Evolutionary conservation across 2,329 filamentous ascomycete genomes (phyloP).

Genomic region (Fusarium hostae): DNA sequence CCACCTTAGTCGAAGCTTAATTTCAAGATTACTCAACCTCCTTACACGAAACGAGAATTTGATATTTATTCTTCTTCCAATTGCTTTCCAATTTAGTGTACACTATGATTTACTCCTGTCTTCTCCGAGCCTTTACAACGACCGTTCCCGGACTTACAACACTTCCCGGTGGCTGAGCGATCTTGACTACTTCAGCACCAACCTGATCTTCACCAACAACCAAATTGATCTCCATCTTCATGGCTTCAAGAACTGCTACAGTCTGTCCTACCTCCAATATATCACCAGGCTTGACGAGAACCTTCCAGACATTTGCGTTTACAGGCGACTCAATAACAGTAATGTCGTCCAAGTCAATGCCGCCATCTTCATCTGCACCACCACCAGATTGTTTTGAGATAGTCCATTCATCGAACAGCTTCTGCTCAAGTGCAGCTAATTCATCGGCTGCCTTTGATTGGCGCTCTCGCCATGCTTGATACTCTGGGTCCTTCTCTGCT

Average conservation of each 20-base stretch:
- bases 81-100: background rate
- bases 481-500: background rate
- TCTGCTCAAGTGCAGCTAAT: background rate
- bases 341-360: background rate
- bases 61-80: background rate
- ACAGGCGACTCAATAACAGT: background rate
- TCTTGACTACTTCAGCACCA: background rate
- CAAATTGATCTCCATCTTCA: slow-evolving; percentile 5
- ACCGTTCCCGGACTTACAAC: background rate
- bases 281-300: background rate
- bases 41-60: background rate
- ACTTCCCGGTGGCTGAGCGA: background rate
- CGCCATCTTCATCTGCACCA: background rate
- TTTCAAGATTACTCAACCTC: background rate
- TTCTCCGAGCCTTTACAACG: background rate
- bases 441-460: background rate
- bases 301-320: slow-evolving; percentile 1
- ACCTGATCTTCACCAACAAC: background rate
- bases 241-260: background rate
- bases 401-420: background rate
- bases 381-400: background rate
- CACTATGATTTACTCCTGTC: background rate
- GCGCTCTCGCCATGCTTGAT: background rate
- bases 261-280: background rate
- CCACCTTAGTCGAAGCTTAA: background rate